These are phyloP conservation scores for Astrothelium macrocarpum DNA, from an alignment of 495 filamentous ascomycete genomes.

Conservation along the genomic window DNA sequence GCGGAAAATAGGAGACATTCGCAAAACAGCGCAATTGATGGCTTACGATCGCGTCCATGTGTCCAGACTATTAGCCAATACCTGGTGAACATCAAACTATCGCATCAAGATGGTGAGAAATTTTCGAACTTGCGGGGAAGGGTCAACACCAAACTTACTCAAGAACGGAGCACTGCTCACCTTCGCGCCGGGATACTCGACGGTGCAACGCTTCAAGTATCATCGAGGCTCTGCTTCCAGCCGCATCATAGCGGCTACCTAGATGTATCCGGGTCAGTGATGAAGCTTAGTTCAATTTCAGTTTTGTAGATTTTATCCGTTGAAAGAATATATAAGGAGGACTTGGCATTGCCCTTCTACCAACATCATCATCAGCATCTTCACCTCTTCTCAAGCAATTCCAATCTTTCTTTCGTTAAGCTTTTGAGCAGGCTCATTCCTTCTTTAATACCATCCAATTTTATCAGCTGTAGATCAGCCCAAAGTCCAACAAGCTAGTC, in stretches of 20 bases:
- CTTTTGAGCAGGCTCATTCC: not conserved
- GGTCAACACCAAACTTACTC: not conserved
- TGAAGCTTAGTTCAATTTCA: not conserved
- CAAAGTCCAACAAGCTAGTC: not conserved
- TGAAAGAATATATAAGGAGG: not conserved
- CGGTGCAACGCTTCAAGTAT: conserved; percentile 2
- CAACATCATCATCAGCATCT: not conserved
- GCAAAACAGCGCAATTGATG: not conserved
- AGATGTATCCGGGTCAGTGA: not conserved
- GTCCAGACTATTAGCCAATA: not conserved
- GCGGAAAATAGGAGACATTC: not conserved
- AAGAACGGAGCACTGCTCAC: not conserved
- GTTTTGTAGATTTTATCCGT: not conserved
- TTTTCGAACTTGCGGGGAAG: not conserved
- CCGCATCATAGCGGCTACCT: not conserved
- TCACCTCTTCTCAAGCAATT: not conserved
- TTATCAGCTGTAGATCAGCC: not conserved
- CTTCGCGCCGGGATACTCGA: not conserved
- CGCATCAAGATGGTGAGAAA: not conserved
- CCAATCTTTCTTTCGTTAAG: not conserved
- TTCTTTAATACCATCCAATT: not conserved
- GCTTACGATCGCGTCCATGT: not conserved
- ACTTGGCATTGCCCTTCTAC: conserved; percentile 1
- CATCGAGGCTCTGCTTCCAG: not conserved
- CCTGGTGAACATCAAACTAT: not conserved